Conservation (phyloP, 2,329 filamentous ascomycete species). For the Pseudocercospora vitis region DNA sequence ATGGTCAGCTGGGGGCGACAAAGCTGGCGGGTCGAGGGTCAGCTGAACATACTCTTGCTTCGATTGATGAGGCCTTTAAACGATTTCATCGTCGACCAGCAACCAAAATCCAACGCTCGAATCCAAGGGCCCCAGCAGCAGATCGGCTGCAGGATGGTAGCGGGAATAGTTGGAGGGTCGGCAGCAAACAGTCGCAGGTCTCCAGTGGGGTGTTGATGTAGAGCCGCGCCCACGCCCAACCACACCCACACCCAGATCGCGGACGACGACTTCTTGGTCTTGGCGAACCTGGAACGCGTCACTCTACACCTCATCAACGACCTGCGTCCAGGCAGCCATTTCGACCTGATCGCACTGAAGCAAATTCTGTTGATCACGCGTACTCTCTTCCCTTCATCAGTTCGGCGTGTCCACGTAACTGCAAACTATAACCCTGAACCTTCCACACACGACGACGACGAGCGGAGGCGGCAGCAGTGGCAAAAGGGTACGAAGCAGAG, state of each 20-base stretch:
- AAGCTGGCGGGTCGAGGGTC: background rate
- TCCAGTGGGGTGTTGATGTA: background rate
- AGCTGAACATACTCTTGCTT: constrained; percentile 21
- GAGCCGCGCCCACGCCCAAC: no score
- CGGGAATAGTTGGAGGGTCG: no score
- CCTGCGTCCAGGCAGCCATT: background rate
- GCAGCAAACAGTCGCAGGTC: background rate
- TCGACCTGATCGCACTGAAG: background rate
- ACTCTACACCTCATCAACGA: background rate
- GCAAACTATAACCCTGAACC: background rate
- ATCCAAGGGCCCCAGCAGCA: no score
- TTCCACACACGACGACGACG: background rate
- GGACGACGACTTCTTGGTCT: background rate
- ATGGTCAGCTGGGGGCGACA: background rate
- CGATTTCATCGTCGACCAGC: constrained; percentile 18
- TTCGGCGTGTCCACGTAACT: background rate
- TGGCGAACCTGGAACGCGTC: background rate
- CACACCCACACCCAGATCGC: no score
- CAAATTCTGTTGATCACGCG: background rate
- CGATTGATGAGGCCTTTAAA: constrained; percentile 22
- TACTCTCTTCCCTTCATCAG: background rate
- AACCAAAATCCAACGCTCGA: no score
- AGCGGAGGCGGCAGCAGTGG: constrained; percentile 1
- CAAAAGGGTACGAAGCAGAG: background rate
- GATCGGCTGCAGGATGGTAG: no score